These are phyloP conservation scores for Pythium sukuiense DNA, from an alignment of 352 stramenopile species.

Conservation along the genomic window DNA sequence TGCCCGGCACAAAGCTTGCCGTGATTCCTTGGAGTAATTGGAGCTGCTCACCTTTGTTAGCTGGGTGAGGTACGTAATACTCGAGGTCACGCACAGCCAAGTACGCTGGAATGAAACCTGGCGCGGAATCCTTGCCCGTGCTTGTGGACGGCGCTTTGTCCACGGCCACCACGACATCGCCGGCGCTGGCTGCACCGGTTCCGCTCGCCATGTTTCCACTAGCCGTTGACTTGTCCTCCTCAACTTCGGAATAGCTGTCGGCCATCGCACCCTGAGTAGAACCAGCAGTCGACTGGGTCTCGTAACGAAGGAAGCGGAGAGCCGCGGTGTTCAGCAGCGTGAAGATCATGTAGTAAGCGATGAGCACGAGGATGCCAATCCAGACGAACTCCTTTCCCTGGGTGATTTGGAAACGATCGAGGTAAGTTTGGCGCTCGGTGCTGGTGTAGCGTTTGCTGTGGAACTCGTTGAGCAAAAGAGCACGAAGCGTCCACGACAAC, in stretches of 20 bases:
- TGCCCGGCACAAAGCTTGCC: conserved; percentile 30
- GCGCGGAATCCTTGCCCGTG: not conserved
- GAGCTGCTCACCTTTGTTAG: conserved; percentile 5
- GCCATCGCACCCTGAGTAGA: not conserved
- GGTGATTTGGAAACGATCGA: conserved; percentile 26
- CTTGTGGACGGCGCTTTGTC: not conserved
- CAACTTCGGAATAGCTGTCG: conserved; percentile 16
- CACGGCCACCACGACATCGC: not conserved
- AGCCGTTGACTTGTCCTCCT: conserved; percentile 2
- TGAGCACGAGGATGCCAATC: conserved; percentile 33
- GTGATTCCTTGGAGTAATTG: conserved; percentile 36
- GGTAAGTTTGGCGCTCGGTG: not conserved
- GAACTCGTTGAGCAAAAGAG: conserved; percentile 59
- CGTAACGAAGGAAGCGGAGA: conserved; percentile 34
- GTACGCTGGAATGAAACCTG: conserved; percentile 20
- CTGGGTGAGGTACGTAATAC: conserved; percentile 30
- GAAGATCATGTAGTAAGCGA: conserved; percentile 39
- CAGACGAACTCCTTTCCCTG: conserved; percentile 32
- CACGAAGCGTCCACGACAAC: conserved; percentile 45
- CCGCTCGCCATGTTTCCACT: not conserved
- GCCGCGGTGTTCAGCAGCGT: conserved; percentile 28
- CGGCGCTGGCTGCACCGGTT: not conserved
- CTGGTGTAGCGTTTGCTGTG: conserved; percentile 7
- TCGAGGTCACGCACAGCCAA: conserved; percentile 20
- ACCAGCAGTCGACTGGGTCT: conserved; percentile 21